Evolutionary conservation across 2,329 filamentous ascomycete species (phyloP).

Genomic region (Cadophora malorum): DNA sequence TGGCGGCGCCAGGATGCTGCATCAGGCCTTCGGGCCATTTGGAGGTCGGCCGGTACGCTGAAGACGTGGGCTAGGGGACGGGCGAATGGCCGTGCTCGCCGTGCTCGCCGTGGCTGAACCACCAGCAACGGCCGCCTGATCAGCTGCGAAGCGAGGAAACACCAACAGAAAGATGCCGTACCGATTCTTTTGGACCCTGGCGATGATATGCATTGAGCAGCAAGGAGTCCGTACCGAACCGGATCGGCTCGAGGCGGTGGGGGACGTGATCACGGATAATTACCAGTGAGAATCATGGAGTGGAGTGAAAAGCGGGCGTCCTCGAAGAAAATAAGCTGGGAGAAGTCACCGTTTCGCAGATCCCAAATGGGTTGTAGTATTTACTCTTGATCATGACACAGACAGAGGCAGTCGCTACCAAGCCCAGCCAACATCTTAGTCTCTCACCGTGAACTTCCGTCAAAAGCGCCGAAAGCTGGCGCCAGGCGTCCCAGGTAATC

Average conservation of each 20-base stretch:
- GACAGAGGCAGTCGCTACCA: too few relatives aligned
- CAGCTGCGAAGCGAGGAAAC: neutral
- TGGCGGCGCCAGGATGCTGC: neutral
- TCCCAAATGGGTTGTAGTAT: too few relatives aligned
- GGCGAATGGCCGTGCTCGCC: neutral
- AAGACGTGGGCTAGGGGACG: slow-evolving; percentile 6
- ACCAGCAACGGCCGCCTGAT: neutral
- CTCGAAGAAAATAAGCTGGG: too few relatives aligned
- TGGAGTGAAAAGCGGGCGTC: neutral
- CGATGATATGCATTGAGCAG: neutral
- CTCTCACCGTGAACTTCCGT: neutral
- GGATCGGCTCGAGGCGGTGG: neutral
- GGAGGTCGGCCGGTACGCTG: neutral
- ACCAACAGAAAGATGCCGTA: neutral
- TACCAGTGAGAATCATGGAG: neutral
- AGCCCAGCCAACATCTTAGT: too few relatives aligned
- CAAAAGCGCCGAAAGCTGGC: neutral
- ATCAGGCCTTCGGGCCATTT: neutral
- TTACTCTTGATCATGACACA: too few relatives aligned
- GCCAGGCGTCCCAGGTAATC: neutral
- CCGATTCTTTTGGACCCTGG: neutral
- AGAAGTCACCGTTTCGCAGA: too few relatives aligned
- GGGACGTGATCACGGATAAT: neutral
- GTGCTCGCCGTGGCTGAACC: neutral
- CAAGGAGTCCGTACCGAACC: neutral